These are phyloP conservation scores for Pyrenophora seminiperda DNA, from an alignment of 2,329 filamentous ascomycete species.

Conservation along the genomic window DNA sequence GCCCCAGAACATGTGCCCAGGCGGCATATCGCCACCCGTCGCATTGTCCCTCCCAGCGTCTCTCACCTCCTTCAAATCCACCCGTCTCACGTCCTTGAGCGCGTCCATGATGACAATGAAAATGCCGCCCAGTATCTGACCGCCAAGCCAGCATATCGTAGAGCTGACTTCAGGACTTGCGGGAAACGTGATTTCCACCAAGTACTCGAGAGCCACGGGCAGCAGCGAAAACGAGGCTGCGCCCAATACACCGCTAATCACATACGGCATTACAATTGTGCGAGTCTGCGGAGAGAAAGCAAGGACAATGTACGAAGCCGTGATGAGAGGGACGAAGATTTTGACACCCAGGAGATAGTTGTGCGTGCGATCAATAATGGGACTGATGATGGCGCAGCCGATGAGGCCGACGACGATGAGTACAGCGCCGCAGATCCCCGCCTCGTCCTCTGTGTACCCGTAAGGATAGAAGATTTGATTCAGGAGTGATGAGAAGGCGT, in stretches of 20 bases:
- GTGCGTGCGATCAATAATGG: constrained; percentile 85
- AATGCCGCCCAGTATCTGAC: constrained; percentile 81
- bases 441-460: constrained; percentile 79
- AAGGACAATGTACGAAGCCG: constrained; percentile 73
- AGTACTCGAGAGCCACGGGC: constrained; percentile 82
- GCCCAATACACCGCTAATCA: constrained; percentile 76
- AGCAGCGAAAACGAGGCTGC: constrained; percentile 80
- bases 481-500: constrained; percentile 82
- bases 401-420: constrained; percentile 89
- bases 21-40: constrained; percentile 54
- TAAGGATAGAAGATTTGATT: constrained; percentile 91
- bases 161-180: constrained; percentile 84
- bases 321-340: constrained; percentile 74
- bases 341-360: constrained; percentile 76
- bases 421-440: constrained; percentile 86
- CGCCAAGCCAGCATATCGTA: constrained; percentile 82
- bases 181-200: constrained; percentile 86
- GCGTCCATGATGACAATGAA: constrained; percentile 85
- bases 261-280: constrained; percentile 69
- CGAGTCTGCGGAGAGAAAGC: constrained; percentile 76
- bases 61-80: constrained; percentile 37
- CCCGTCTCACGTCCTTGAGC: constrained; percentile 56
- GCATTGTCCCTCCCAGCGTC: constrained; percentile 30
- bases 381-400: constrained; percentile 73
- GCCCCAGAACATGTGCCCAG: constrained; percentile 73